Base-by-base conservation (phyloP, 2,329 filamentous ascomycete genomes). In the Dryadomyces quercus-mongolicae region DNA sequence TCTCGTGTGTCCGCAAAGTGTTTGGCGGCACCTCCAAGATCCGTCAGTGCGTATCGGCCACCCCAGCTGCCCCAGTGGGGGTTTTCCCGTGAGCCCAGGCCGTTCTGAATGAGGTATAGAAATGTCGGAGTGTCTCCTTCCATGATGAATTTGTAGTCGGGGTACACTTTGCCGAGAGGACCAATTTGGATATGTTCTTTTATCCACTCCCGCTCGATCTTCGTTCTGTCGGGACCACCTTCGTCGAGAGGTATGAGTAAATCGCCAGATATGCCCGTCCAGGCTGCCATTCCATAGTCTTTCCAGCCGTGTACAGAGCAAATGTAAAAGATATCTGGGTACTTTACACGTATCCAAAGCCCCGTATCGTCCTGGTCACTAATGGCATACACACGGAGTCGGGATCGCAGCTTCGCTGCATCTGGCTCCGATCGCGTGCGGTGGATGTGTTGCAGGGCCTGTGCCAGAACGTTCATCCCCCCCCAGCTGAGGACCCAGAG, bases 321-420 rank as follows among this genome's bases (percentile, higher is more conserved):
- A 53, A 82, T 78, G 62, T 79, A 81, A 59, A 78, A 75, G 8
- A 82, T 61, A 20, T 76, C 71, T 0, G 79, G 76, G 55, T 73
- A 81, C 2, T 69, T 71, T 46, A 67, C 64, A 15, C 78, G 72
- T 34, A 82, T 75, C 78, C 77, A 82, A 0, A 71, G 64, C 0
- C 76, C 77, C 0, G 75, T 73, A 56, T 82, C 73, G 56, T 82
- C 78, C 58, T 82, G 78, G 58, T 82, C 79, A 6, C 75, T 79
- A 53, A 82, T 80, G 38, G 77, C 65, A 61, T 80, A 80, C 10
- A 78, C 69, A 12, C 75, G 67, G 4, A 80, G 62, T 56, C 72
- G 73, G 2, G 65, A 60, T 2, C 67, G 62, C 20, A 78, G 65
- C 0, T 54, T 55, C 0, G 65, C 62, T 0, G 69, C 63, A 0